These are phyloP conservation scores for Mrakia frigida DNA, from an alignment of 768 basidiomycete species.

Conservation along the genomic window DNA sequence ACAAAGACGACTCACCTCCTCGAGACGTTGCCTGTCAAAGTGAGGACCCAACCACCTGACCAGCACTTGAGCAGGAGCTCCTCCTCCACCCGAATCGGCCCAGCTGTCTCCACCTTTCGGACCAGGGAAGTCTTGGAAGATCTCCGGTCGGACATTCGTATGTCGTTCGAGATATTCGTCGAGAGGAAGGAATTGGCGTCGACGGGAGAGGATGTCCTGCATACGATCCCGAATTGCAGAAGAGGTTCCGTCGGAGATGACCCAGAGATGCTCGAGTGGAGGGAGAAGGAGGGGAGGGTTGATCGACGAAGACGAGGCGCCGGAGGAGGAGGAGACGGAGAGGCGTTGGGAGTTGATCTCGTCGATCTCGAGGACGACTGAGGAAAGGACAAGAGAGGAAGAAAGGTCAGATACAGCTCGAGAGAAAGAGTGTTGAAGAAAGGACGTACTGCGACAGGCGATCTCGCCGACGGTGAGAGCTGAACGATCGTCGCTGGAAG, in stretches of 20 bases:
- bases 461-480: constrained; percentile 30
- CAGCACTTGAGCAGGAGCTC: neutral
- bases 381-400: neutral
- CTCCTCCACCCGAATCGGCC: neutral
- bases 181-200: constrained; percentile 28
- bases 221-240: constrained; percentile 17
- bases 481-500: constrained; percentile 1
- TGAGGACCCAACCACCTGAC: constrained; percentile 20
- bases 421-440: neutral
- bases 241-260: constrained; percentile 17
- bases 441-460: constrained; percentile 14
- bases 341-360: neutral
- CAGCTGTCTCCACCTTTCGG: neutral
- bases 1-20: constrained; percentile 18
- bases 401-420: neutral
- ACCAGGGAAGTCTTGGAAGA: constrained; percentile 14
- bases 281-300: constrained; percentile 10
- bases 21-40: constrained; percentile 21
- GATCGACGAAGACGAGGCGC: neutral
- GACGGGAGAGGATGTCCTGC: constrained; percentile 22
- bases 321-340: neutral
- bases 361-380: constrained; percentile 26
- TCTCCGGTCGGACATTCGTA: constrained; percentile 3
- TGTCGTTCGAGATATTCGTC: constrained; percentile 28
- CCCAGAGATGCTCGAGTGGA: constrained; percentile 25